phyloP scores from a whole-genome alignment of 345 rosid species.

The Capsella bursapastoris region DNA sequence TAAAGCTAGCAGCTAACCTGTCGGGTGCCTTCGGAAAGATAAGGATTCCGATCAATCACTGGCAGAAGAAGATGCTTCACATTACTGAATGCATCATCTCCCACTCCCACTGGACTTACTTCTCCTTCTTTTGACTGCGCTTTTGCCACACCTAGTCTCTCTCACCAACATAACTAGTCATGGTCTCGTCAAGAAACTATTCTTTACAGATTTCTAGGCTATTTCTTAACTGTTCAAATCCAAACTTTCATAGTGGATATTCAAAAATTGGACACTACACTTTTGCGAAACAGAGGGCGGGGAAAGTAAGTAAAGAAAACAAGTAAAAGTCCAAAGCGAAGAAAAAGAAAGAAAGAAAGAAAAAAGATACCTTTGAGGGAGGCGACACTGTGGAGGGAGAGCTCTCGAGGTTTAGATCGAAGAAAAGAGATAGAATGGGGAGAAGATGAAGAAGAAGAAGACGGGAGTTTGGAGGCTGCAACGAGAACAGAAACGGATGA shows the following conservation, averaged over 20 bases:
- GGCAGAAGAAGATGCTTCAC: conserved; percentile 87
- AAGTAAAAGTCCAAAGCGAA: not conserved
- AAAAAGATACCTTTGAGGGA: conserved; percentile 48
- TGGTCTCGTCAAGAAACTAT: too few relatives aligned
- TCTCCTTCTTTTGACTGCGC: conserved; percentile 66
- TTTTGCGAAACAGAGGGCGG: not conserved
- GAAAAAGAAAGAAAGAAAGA: not conserved
- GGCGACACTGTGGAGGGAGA: conserved; percentile 41
- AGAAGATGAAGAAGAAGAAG: conserved; percentile 13
- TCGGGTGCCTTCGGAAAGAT: conserved; percentile 91
- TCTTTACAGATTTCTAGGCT: too few relatives aligned
- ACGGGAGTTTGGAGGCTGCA: conserved; percentile 40
- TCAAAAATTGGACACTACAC: not conserved
- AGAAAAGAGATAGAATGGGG: conserved; percentile 36
- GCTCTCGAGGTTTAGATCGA: conserved; percentile 45
- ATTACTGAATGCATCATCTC: conserved; percentile 62
- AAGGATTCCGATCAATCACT: conserved; percentile 76
- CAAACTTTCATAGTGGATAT: not conserved
- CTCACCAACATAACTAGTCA: not conserved
- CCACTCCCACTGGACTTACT: conserved; percentile 44
- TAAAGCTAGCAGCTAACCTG: conserved; percentile 50
- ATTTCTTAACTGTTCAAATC: too few relatives aligned
- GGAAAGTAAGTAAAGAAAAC: not conserved
- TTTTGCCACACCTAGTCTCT: conserved; percentile 50
- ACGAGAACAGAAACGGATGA: conserved; percentile 58